Percentiles rank a stretch among this genome's conserved stretches.
These are phyloP conservation scores for Extremus antarcticus DNA, from an alignment of 495 filamentous ascomycete genomes.

Conservation along the genomic window DNA sequence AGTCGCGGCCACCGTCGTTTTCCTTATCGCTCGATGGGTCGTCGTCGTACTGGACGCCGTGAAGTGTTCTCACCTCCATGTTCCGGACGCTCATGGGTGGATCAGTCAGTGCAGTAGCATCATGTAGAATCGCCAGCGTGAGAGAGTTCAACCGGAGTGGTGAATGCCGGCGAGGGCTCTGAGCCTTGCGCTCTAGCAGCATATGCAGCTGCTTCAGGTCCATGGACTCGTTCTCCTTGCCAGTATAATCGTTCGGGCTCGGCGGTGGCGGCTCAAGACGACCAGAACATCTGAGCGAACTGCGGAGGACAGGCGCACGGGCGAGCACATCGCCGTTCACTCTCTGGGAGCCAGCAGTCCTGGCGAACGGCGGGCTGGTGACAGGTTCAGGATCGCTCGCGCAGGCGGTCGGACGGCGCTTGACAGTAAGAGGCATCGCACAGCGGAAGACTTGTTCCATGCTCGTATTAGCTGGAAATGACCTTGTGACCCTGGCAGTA, in stretches of 20 bases:
- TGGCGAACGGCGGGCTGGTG: constrained; percentile 2
- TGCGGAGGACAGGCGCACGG: background rate
- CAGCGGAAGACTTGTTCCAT: constrained; percentile 6
- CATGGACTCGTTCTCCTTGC: background rate
- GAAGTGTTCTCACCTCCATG: background rate
- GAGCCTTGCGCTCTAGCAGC: constrained; percentile 4
- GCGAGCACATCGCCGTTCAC: background rate
- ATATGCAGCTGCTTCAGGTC: background rate
- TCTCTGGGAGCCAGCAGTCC: background rate
- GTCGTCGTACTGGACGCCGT: background rate
- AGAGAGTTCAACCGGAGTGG: constrained; percentile 5
- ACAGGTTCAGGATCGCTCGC: background rate
- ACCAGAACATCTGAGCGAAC: background rate
- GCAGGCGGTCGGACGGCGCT: constrained; percentile 3
- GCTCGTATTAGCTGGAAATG: constrained; percentile 1
- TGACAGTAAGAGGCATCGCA: constrained; percentile 11
- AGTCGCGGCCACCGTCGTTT: background rate
- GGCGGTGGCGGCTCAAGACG: background rate
- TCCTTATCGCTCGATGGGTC: background rate
- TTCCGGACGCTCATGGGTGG: background rate
- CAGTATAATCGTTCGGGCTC: background rate
- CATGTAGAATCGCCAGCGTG: constrained; percentile 3
- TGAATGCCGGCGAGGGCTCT: background rate
- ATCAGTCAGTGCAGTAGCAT: background rate
- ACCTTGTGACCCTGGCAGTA: background rate